Conservation (phyloP, 192 early-diverging fungal species). For the Coemansia sp. region DNA sequence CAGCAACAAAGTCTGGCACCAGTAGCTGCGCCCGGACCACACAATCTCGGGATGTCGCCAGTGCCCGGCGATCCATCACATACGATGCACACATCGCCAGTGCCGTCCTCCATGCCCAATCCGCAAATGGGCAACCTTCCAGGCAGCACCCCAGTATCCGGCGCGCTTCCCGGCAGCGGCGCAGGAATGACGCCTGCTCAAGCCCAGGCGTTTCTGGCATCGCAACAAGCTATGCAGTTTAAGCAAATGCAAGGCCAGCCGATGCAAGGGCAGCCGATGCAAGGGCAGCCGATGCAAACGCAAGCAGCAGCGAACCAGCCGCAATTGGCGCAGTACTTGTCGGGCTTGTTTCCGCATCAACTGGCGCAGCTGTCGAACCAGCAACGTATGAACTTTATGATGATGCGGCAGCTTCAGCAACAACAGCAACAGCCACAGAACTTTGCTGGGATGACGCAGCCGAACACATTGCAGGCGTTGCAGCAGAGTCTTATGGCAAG, state of each 20-base stretch:
- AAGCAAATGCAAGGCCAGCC: constrained; percentile 32
- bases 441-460: neutral
- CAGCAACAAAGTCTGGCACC: constrained; percentile 27
- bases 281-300: constrained; percentile 6
- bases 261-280: too few relatives aligned
- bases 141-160: neutral
- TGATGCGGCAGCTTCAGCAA: constrained; percentile 48
- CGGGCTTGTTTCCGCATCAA: constrained; percentile 43
- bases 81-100: constrained; percentile 17
- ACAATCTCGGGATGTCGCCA: constrained; percentile 16
- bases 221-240: constrained; percentile 37
- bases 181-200: constrained; percentile 15
- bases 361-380: constrained; percentile 48
- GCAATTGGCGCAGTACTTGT: constrained; percentile 48
- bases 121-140: neutral
- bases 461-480: neutral
- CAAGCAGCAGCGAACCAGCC: constrained; percentile 31
- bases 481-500: constrained; percentile 2
- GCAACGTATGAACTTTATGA: constrained; percentile 38
- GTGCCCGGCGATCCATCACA: constrained; percentile 1
- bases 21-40: constrained; percentile 1
- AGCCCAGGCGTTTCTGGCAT: constrained; percentile 24
- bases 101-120: neutral
- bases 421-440: constrained; percentile 36
- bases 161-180: neutral